Evolutionary conservation across 2,329 filamentous ascomycete species (phyloP).

Genomic region (Zelopaecilomyces penicillatus): DNA sequence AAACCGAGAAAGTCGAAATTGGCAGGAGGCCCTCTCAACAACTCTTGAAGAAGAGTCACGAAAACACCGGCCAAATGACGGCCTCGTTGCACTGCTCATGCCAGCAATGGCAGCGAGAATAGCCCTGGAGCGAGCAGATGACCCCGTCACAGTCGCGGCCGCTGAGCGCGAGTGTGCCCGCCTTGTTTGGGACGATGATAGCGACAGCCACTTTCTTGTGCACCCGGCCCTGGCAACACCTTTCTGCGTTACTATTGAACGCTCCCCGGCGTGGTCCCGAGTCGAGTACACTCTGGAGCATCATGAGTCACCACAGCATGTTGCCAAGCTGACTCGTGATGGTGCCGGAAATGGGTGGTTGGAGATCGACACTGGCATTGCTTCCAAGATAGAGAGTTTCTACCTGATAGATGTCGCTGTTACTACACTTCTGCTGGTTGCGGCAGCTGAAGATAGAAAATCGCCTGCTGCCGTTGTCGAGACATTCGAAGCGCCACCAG

Average conservation of each 20-base stretch:
- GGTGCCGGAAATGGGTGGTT: slow-evolving; percentile 51
- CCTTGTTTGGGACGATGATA: slow-evolving; percentile 63
- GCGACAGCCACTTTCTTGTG: slow-evolving; percentile 50
- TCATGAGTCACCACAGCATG: slow-evolving; percentile 50
- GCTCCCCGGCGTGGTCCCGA: slow-evolving; percentile 50
- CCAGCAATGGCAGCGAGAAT: slow-evolving; percentile 56
- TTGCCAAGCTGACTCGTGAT: slow-evolving; percentile 53
- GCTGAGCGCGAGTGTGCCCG: slow-evolving; percentile 62
- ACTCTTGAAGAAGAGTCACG: slow-evolving; percentile 48
- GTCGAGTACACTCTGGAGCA: slow-evolving; percentile 60
- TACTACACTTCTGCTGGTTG: slow-evolving; percentile 51
- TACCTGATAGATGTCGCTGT: slow-evolving; percentile 57
- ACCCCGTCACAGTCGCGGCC: slow-evolving; percentile 50
- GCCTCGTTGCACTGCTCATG: slow-evolving; percentile 60
- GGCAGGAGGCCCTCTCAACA: slow-evolving; percentile 50
- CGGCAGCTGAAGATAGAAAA: slow-evolving; percentile 47
- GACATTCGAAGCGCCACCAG: slow-evolving; percentile 52
- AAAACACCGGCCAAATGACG: slow-evolving; percentile 48
- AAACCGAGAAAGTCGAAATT: slow-evolving; percentile 35
- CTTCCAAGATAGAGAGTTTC: slow-evolving; percentile 50
- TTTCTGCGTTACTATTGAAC: slow-evolving; percentile 52
- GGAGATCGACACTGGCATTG: slow-evolving; percentile 53
- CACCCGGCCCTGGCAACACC: slow-evolving; percentile 56
- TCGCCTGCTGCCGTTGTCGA: slow-evolving; percentile 30
- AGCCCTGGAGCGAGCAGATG: slow-evolving; percentile 51